These are phyloP conservation scores for Epichloe scottii DNA, from an alignment of 2,329 filamentous ascomycete genomes.

Conservation along the genomic window DNA sequence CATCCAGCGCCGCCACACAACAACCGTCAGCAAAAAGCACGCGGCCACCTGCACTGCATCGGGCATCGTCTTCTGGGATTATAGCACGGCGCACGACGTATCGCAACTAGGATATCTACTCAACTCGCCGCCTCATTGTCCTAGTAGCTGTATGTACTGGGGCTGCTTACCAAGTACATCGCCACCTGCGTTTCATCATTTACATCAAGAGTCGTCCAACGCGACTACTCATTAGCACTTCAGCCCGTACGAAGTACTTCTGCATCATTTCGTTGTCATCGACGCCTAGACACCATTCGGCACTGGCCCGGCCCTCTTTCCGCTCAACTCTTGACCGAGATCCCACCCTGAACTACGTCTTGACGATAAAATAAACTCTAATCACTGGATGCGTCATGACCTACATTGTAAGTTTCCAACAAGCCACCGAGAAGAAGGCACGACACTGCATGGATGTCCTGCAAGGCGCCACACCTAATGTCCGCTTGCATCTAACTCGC, in stretches of 20 bases:
- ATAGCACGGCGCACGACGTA: not conserved
- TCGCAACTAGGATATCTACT: not conserved
- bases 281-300: not conserved
- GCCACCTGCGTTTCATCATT: not conserved
- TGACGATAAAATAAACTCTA: slow-evolving; percentile 11
- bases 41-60: slow-evolving; percentile 3
- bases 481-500: slow-evolving; percentile 2
- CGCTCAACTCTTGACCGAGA: slow-evolving; percentile 6
- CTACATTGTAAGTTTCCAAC: slow-evolving; percentile 25
- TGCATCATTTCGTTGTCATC: slow-evolving; percentile 5
- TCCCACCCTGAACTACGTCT: not conserved
- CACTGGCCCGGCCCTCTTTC: slow-evolving; percentile 1
- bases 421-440: not conserved
- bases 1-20: not conserved
- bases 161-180: not conserved
- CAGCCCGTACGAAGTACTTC: not conserved
- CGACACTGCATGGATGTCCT: slow-evolving; percentile 11
- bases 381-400: slow-evolving; percentile 23
- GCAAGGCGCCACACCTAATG: slow-evolving; percentile 8
- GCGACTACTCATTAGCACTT: not conserved
- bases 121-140: not conserved
- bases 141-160: not conserved
- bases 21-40: slow-evolving; percentile 1
- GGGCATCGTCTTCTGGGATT: not conserved
- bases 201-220: not conserved